Evolutionary conservation across 2,329 filamentous ascomycete species (phyloP), one percentile per base, ranked within the genome.

Genomic region (Bisporella sp.): DNA sequence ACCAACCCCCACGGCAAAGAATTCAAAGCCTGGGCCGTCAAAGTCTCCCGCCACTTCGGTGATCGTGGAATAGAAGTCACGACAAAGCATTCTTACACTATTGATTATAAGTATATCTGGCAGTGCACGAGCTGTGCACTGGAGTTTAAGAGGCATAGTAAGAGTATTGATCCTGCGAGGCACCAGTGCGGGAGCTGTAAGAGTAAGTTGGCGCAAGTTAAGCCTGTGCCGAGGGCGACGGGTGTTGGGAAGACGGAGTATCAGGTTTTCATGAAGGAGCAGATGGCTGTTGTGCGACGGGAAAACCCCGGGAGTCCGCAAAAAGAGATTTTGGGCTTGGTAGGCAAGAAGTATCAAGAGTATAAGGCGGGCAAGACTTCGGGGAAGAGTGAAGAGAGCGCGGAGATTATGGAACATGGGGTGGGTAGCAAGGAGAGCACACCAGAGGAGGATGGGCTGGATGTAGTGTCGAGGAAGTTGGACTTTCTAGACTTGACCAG

Each of bases 51-150:
- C 3, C 74, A 73, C 0, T 87, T 91, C 58, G 75, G 71, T 2
- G 64, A 77, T 44, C 73, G 80, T 3, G 84, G 81, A 4, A 78
- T 96, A 41, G 71, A 84, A 33, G 89, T 97, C 21, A 96, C 90
- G 1, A 96, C 91, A 0, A 95, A 88, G 64, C 92, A 99, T 68
- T 79, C 74, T 32, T 99, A 96, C 66, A 79, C 84, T 46, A 97
- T 97, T 62, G 85, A 91, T 59, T 96, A 89, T 72, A 95, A 92
- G 71, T 99, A 92, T 64, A 71, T 91, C 21, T 97, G 93, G 92
- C 73, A 78, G 41, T 97, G 92, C 65, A 70, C 59, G 13, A 70
- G 63, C 3, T 97, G 93, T 64, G 77, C 73, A 0, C 70, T 77
- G 32, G 84, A 87, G 64, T 95, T 87, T 66, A 87, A 90, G 63